Evolutionary conservation across 768 basidiomycete species (phyloP), one percentile per base, ranked within the genome.

Genomic region (Candolleomyces efflorescens): DNA sequence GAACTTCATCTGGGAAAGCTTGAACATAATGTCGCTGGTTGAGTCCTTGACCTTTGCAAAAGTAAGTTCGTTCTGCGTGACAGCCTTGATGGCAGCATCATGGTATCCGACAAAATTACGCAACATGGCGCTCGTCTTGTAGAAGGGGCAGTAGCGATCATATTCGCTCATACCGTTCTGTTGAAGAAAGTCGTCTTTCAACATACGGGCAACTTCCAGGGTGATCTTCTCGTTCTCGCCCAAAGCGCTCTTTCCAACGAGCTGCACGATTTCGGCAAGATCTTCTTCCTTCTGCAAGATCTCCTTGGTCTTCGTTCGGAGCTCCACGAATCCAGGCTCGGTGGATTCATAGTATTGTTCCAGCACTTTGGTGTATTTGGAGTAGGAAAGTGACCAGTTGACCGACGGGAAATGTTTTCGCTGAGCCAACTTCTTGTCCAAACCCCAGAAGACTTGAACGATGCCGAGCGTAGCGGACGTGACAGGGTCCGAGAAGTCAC

Each of bases 371-470:
- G 88, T 90, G 74, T 99, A 98, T 73, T 99, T 99, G 59, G 97
- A 98, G 73, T 98, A 98, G 10, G 97, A 99, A n/a, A 97, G 77
- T 63, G 88, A 97, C 97, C 97, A 99, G 76, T 99, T 98, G 71
- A 99, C 96, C n/a, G 95, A 97, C 1, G 97, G 97, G 82, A 99
- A 99, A 71, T 99, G 95, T 73, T 99, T 98, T 61, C 96, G 84
- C 71, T 98, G 97, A 2, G 97, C 97, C 59, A 98, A 86, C 70
- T 96, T 94, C 86, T 99, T 99, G 77, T 98, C 97, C 24, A 99
- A 84, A 72, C 97, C 97, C 97, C 97, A 99, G 84, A 99, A 99
- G 63, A 98, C 97, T 68, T 98, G 97, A 10, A 99, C 97, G 68
- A 99, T 99, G 78, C 94, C 86, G 56, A 99, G 89, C 3, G 97